Conservation (phyloP, 2,329 filamentous ascomycete genomes). For the Ceratocystis colombiana region DNA sequence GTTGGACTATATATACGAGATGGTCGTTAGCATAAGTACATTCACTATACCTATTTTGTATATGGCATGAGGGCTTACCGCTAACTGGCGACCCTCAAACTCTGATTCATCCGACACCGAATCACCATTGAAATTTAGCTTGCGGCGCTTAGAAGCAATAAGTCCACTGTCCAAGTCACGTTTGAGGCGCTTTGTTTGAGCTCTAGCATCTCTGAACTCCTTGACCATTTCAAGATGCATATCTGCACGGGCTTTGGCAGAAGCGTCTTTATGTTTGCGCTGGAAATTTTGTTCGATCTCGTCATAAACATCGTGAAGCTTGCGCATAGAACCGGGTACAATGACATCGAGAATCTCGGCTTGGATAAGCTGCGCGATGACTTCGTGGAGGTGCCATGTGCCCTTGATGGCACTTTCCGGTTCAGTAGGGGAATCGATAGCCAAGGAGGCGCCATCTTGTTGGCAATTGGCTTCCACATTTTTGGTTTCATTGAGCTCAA, state of each 20-base stretch:
- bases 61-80: slow-evolving; percentile 38
- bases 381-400: slow-evolving; percentile 41
- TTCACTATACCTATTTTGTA: neutral
- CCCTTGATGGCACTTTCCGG: slow-evolving; percentile 36
- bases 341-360: slow-evolving; percentile 60
- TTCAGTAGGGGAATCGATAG: neutral
- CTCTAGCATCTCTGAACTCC: slow-evolving; percentile 44
- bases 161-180: slow-evolving; percentile 40
- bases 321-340: slow-evolving; percentile 45
- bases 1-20: slow-evolving; percentile 45
- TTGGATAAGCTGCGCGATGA: slow-evolving; percentile 47
- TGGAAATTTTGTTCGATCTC: slow-evolving; percentile 56
- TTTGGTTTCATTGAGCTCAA: slow-evolving; percentile 20
- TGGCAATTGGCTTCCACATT: slow-evolving; percentile 33
- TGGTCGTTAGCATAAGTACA: slow-evolving; percentile 28
- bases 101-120: slow-evolving; percentile 32
- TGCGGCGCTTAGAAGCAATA: slow-evolving; percentile 43
- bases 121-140: slow-evolving; percentile 41
- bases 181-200: slow-evolving; percentile 44
- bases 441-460: slow-evolving; percentile 18
- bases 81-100: slow-evolving; percentile 40
- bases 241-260: slow-evolving; percentile 54
- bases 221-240: slow-evolving; percentile 48
- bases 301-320: slow-evolving; percentile 49
- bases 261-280: slow-evolving; percentile 38